Conservation (phyloP, 73 alveolate genomes). For the Paramecium sexaurelia region DNA sequence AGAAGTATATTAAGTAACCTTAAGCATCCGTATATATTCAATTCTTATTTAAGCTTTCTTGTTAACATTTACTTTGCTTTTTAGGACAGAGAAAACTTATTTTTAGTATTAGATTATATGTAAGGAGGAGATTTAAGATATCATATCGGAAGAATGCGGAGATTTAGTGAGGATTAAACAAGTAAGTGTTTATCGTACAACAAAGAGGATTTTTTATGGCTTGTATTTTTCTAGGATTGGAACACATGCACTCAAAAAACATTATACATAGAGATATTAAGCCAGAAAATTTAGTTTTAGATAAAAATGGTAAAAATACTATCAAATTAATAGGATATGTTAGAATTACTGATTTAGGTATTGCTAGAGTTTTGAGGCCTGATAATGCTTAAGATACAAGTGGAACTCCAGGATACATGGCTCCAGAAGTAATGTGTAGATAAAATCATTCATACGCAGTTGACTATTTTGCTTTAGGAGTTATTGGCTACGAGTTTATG, state of each 20-base stretch:
- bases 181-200: conserved; percentile 61
- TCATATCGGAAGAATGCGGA: conserved; percentile 81
- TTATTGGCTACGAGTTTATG: conserved; percentile 96
- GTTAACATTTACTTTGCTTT: conserved; percentile 93
- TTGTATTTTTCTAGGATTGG: conserved; percentile 75
- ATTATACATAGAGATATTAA: conserved; percentile 85
- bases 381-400: conserved; percentile 84
- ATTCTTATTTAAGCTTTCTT: conserved; percentile 68
- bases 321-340: conserved; percentile 66
- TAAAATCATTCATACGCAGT: conserved; percentile 90
- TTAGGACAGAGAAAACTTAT: conserved; percentile 89
- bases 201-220: conserved; percentile 77
- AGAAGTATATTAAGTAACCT: conserved; percentile 55
- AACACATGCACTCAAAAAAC: conserved; percentile 74
- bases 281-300: conserved; percentile 86
- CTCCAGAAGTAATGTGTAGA: conserved; percentile 96
- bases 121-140: conserved; percentile 95
- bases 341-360: conserved; percentile 87
- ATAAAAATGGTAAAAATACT: conserved; percentile 61
- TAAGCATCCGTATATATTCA: conserved; percentile 62
- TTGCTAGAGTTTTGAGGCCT: conserved; percentile 81
- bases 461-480: conserved; percentile 96
- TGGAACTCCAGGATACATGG: conserved; percentile 96
- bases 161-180: conserved; percentile 90
- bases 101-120: conserved; percentile 86